phyloP scores from a whole-genome alignment of 306 rosid genomes.

The Vigna radiata region DNA sequence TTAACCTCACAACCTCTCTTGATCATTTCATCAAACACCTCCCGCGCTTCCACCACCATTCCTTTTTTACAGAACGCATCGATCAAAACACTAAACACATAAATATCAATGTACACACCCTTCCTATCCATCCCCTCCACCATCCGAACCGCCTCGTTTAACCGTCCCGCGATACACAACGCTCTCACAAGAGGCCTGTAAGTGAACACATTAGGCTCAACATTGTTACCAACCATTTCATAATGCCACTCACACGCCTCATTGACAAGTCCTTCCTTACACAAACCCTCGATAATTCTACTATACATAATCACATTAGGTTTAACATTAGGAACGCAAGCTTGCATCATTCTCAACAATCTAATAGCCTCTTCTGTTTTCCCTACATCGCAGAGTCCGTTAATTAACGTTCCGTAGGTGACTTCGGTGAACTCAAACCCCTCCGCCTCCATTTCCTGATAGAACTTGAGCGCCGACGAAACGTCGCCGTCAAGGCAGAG shows the following conservation, averaged over 20 bases:
- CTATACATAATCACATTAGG: slow-evolving; percentile 42
- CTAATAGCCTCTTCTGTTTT: neutral
- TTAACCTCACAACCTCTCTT: neutral
- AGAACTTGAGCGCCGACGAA: neutral
- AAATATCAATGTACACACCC: neutral
- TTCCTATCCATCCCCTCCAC: neutral
- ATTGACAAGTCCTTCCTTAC: slow-evolving; percentile 29
- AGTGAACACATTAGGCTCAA: slow-evolving; percentile 38
- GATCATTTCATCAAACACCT: slow-evolving; percentile 2
- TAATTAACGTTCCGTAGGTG: neutral
- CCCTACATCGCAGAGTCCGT: neutral
- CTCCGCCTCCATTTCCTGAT: neutral
- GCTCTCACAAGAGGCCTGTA: slow-evolving; percentile 11
- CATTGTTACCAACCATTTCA: slow-evolving; percentile 37
- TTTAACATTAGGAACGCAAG: neutral
- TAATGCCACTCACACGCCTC: slow-evolving; percentile 19
- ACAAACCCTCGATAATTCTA: slow-evolving; percentile 34
- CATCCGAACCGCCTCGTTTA: neutral
- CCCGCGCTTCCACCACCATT: neutral
- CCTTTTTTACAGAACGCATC: neutral
- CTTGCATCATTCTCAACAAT: neutral
- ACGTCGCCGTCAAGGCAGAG: neutral
- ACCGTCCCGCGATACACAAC: neutral
- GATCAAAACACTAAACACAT: neutral
- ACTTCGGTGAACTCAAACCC: neutral